phyloP scores from a whole-genome alignment of 768 basidiomycete species.

The Leccinum olivaceopallidum region DNA sequence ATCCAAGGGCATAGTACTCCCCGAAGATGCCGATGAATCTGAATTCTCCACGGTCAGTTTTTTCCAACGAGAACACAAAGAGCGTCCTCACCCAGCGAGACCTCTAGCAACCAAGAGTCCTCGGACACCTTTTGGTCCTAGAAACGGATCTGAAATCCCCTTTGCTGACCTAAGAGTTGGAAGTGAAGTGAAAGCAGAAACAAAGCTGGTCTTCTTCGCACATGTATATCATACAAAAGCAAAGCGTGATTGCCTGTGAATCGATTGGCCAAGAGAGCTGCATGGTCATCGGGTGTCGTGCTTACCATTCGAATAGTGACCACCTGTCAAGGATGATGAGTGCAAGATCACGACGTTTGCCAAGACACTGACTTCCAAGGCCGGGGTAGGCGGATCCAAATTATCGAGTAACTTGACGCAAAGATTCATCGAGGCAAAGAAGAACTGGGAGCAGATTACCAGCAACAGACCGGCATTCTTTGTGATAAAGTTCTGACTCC shows the following conservation, averaged over 20 bases:
- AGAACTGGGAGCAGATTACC: conserved; percentile 56
- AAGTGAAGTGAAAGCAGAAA: not conserved
- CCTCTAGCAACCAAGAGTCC: conserved; percentile 57
- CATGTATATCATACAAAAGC: conserved; percentile 56
- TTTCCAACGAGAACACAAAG: not conserved
- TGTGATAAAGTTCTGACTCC: conserved; percentile 4
- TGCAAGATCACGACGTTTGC: not conserved
- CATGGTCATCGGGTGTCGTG: not conserved
- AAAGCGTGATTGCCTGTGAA: conserved; percentile 49
- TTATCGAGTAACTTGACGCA: conserved; percentile 62
- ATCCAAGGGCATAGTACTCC: conserved; percentile 70
- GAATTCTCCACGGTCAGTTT: not conserved
- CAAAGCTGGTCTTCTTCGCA: conserved; percentile 14
- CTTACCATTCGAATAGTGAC: conserved; percentile 61
- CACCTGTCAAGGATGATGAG: conserved; percentile 35
- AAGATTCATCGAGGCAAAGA: conserved; percentile 61
- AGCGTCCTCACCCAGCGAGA: conserved; percentile 55
- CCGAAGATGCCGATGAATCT: conserved; percentile 76
- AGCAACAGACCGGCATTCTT: conserved; percentile 61
- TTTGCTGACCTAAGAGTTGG: conserved; percentile 33
- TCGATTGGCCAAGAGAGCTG: not conserved
- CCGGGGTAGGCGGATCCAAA: conserved; percentile 57
- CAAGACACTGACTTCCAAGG: conserved; percentile 47
- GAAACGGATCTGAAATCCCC: conserved; percentile 54
- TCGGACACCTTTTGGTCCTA: conserved; percentile 72